Percentiles rank a stretch among this genome's conserved stretches.
Evolutionary conservation across 306 rosid species (phyloP).

Genomic region (Acmispon strigosus): DNA sequence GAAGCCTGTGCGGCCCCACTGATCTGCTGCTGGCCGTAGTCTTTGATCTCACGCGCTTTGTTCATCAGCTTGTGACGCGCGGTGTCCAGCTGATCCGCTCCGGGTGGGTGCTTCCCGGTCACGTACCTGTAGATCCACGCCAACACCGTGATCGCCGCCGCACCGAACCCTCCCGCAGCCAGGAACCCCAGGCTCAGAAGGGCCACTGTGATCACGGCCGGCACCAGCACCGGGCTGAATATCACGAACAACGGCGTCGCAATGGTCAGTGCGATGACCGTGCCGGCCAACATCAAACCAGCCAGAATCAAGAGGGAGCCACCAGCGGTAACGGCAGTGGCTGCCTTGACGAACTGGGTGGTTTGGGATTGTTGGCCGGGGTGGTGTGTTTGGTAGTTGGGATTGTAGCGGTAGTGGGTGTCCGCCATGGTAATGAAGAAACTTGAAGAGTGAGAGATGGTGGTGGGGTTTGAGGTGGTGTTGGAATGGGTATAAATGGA

Average conservation of each 20-base stretch:
- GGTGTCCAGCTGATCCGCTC: constrained; percentile 41
- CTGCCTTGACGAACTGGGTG: constrained; percentile 44
- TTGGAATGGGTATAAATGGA: not conserved
- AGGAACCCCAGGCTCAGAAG: constrained; percentile 54
- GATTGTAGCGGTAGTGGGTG: not conserved
- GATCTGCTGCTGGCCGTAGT: constrained; percentile 54
- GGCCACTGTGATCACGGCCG: constrained; percentile 37
- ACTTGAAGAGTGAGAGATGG: not conserved
- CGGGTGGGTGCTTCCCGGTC: constrained; percentile 45
- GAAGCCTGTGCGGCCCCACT: constrained; percentile 21
- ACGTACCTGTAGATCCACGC: constrained; percentile 65
- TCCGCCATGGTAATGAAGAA: constrained; percentile 38
- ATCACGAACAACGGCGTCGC: constrained; percentile 61
- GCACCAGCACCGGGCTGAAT: constrained; percentile 85
- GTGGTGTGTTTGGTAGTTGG: not conserved
- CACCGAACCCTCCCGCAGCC: constrained; percentile 62
- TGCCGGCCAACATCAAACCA: constrained; percentile 35
- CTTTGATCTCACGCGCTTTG: constrained; percentile 74
- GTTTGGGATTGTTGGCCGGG: constrained; percentile 9
- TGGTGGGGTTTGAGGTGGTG: not conserved
- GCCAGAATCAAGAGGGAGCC: constrained; percentile 63
- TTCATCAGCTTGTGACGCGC: constrained; percentile 43
- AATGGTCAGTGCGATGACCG: constrained; percentile 49
- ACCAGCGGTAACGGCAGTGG: constrained; percentile 58
- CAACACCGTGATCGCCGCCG: constrained; percentile 56